A percentile compares a stretch with the other conserved stretches of the same genome.
These are phyloP conservation scores for Besnoitia besnoiti DNA, from an alignment of 169 alveolate species.

Conservation along the genomic window DNA sequence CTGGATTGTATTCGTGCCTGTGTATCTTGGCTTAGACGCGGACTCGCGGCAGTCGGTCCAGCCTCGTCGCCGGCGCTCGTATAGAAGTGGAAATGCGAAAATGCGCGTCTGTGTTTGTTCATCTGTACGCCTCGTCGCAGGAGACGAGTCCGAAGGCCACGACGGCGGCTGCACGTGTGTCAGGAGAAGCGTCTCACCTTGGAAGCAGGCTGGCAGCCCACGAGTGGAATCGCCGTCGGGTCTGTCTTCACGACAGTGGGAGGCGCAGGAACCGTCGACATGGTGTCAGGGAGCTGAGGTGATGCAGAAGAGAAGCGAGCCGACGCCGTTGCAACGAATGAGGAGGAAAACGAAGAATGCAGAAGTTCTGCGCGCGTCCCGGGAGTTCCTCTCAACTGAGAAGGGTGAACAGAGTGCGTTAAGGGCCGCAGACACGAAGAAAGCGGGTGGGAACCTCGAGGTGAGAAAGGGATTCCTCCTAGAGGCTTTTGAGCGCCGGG, in stretches of 20 bases:
- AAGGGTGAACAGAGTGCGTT: neutral
- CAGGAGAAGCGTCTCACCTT: constrained; percentile 20
- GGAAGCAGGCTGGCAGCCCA: constrained; percentile 29
- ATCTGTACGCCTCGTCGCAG: no score
- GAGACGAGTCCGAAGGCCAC: no score
- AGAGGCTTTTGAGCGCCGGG: neutral
- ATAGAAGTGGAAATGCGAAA: no score
- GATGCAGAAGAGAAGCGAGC: neutral
- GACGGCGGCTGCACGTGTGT: no score
- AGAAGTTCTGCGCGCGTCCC: neutral
- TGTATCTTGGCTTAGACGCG: no score
- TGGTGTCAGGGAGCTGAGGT: neutral
- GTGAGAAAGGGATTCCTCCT: neutral
- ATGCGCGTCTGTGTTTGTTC: no score
- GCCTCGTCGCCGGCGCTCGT: no score
- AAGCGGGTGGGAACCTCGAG: neutral
- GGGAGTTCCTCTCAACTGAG: neutral
- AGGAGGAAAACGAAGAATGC: neutral
- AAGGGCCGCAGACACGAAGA: neutral
- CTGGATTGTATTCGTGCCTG: no score
- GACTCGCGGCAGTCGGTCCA: no score
- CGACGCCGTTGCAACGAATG: neutral
- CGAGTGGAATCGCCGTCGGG: constrained; percentile 56
- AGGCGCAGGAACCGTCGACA: constrained; percentile 47
- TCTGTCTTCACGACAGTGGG: constrained; percentile 53